These are phyloP conservation scores for Coelastrella sp. DNA, from an alignment of 139 green algal species.

Conservation along the genomic window DNA sequence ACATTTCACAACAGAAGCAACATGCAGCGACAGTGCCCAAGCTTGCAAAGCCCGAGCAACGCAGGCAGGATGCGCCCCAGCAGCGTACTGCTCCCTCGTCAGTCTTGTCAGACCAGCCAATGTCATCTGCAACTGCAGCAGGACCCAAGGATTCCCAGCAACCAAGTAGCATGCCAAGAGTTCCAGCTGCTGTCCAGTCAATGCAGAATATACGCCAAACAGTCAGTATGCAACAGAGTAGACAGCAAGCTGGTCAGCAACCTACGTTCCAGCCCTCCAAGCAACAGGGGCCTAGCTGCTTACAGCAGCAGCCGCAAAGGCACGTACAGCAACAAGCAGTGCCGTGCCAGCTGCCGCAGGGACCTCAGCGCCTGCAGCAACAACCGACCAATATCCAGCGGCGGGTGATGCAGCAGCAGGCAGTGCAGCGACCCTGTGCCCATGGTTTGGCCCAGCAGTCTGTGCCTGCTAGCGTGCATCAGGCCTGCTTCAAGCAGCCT, in stretches of 20 bases:
- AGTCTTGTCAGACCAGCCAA: no score
- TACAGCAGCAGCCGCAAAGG: conserved; percentile 4
- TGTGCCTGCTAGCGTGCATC: no score
- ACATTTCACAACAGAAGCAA: no score
- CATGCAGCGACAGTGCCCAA: no score
- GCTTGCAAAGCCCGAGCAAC: no score
- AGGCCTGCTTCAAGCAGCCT: background rate
- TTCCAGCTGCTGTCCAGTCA: background rate
- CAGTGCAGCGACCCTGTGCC: background rate
- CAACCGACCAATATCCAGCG: background rate
- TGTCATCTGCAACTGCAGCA: background rate
- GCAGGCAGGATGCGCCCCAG: no score
- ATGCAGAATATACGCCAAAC: background rate
- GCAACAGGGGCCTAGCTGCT: no score
- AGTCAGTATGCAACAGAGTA: background rate
- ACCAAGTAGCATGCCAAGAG: no score
- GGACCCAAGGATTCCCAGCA: background rate
- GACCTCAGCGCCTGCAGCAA: background rate
- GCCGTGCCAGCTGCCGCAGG: no score
- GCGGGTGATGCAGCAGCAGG: background rate
- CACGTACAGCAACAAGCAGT: background rate
- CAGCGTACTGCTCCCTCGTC: no score
- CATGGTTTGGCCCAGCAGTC: background rate
- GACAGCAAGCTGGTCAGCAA: background rate
- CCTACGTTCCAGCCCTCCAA: no score